Conservation (phyloP, 2,329 filamentous ascomycete genomes). For the Cordyceps javanica region DNA sequence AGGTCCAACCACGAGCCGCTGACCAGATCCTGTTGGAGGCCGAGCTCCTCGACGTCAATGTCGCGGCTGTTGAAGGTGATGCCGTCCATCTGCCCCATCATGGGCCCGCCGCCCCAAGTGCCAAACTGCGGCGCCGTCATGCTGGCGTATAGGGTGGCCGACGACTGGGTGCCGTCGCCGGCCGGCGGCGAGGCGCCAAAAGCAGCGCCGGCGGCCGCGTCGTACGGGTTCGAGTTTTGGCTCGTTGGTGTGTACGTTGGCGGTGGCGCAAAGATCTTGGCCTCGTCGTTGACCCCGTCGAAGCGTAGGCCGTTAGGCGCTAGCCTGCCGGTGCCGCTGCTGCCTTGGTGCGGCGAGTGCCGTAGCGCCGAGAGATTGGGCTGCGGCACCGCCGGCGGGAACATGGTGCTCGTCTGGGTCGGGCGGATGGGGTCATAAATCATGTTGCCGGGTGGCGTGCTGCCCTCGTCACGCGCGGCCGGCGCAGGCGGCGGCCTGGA, state of each 20-base stretch:
- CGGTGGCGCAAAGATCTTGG: slow-evolving; percentile 26
- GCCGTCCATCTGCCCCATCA: slow-evolving; percentile 34
- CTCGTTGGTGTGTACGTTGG: slow-evolving; percentile 35
- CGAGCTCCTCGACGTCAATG: slow-evolving; percentile 65
- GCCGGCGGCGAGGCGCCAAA: slow-evolving; percentile 35
- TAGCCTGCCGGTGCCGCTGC: slow-evolving; percentile 22
- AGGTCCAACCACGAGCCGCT: slow-evolving; percentile 62
- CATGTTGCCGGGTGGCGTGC: slow-evolving; percentile 51
- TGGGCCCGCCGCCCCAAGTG: slow-evolving; percentile 23
- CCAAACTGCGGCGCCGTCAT: slow-evolving; percentile 18
- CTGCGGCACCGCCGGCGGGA: slow-evolving; percentile 44
- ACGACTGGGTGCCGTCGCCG: slow-evolving; percentile 15
- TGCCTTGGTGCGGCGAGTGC: slow-evolving; percentile 32
- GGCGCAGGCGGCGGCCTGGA: background rate
- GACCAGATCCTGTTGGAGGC: slow-evolving; percentile 57
- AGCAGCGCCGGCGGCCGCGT: slow-evolving; percentile 18
- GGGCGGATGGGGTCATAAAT: slow-evolving; percentile 55
- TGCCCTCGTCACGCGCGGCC: slow-evolving; percentile 26
- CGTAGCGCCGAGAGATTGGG: slow-evolving; percentile 42
- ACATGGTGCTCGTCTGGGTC: slow-evolving; percentile 43
- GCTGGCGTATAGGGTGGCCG: slow-evolving; percentile 22
- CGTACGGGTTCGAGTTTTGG: slow-evolving; percentile 37
- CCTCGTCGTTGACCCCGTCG: slow-evolving; percentile 24
- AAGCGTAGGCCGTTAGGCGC: slow-evolving; percentile 17
- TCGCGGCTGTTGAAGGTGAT: slow-evolving; percentile 74